These are phyloP conservation scores for Pleurotus tuoliensis DNA, from an alignment of 768 basidiomycete species.

Conservation along the genomic window DNA sequence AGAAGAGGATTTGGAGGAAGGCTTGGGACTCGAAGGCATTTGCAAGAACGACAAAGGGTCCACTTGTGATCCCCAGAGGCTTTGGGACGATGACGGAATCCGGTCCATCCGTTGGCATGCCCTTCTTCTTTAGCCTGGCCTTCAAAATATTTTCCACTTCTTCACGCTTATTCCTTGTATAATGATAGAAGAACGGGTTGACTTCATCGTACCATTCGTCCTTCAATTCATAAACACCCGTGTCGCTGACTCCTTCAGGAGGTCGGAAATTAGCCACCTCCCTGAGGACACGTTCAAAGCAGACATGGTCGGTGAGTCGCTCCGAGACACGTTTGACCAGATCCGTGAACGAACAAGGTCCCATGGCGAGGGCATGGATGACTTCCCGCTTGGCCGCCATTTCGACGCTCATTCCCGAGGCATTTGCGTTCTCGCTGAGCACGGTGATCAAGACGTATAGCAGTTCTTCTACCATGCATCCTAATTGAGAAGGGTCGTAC, in stretches of 20 bases:
- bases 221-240: constrained; percentile 85
- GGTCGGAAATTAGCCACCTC: constrained; percentile 80
- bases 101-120: constrained; percentile 27
- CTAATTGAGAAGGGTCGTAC: constrained; percentile 70
- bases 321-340: constrained; percentile 90
- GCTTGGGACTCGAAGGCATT: constrained; percentile 65
- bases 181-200: constrained; percentile 95
- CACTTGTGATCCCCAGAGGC: constrained; percentile 55
- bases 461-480: constrained; percentile 89
- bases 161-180: constrained; percentile 89
- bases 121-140: constrained; percentile 62
- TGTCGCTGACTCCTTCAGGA: constrained; percentile 75
- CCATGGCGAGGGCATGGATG: constrained; percentile 85
- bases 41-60: constrained; percentile 67
- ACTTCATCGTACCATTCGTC: constrained; percentile 82
- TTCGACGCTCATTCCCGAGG: constrained; percentile 61
- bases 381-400: constrained; percentile 77
- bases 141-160: constrained; percentile 80
- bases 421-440: constrained; percentile 75
- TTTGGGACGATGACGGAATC: constrained; percentile 78
- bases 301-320: constrained; percentile 76
- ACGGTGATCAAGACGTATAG: constrained; percentile 85
- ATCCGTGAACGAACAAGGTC: constrained; percentile 86
- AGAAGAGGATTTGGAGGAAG: constrained; percentile 81
- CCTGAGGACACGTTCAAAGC: constrained; percentile 73